These are phyloP conservation scores for Fusarium austroafricanum DNA, from an alignment of 2,329 filamentous ascomycete genomes.

Conservation along the genomic window DNA sequence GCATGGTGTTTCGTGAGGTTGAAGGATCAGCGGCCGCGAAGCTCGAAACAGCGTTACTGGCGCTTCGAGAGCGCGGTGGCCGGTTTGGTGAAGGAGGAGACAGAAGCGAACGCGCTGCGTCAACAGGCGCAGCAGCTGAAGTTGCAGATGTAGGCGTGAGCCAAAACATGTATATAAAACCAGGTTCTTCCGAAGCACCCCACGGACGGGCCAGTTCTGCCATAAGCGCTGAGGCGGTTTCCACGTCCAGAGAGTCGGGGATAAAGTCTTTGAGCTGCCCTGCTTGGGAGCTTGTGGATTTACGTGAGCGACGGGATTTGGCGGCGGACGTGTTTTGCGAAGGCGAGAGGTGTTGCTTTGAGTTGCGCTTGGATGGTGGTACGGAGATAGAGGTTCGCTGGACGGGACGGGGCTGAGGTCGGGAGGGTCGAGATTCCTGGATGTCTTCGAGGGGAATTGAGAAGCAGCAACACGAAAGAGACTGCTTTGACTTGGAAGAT, in stretches of 20 bases:
- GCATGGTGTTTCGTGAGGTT: conserved; percentile 62
- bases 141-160: conserved; percentile 73
- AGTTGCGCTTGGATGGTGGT: conserved; percentile 26
- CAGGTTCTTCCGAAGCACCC: conserved; percentile 77
- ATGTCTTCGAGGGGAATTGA: conserved; percentile 60
- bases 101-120: conserved; percentile 70
- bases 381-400: conserved; percentile 50
- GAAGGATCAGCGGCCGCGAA: conserved; percentile 55
- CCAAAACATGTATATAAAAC: conserved; percentile 99
- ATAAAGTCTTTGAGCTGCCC: conserved; percentile 65
- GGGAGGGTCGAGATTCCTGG: conserved; percentile 52
- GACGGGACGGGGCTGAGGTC: conserved; percentile 61
- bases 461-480: conserved; percentile 64
- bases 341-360: conserved; percentile 27
- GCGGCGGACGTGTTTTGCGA: conserved; percentile 44
- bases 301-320: conserved; percentile 47
- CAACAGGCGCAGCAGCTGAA: conserved; percentile 63
- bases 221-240: conserved; percentile 76
- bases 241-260: conserved; percentile 72
- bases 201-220: conserved; percentile 79
- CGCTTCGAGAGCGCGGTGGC: conserved; percentile 55
- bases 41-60: conserved; percentile 66
- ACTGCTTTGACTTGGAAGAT: conserved; percentile 36
- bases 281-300: conserved; percentile 49
- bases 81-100: conserved; percentile 58